Percentiles rank a stretch among this genome's conserved stretches.
phyloP scores from a whole-genome alignment of 2,329 filamentous ascomycete genomes.

The Pyrenochaeta sp. region DNA sequence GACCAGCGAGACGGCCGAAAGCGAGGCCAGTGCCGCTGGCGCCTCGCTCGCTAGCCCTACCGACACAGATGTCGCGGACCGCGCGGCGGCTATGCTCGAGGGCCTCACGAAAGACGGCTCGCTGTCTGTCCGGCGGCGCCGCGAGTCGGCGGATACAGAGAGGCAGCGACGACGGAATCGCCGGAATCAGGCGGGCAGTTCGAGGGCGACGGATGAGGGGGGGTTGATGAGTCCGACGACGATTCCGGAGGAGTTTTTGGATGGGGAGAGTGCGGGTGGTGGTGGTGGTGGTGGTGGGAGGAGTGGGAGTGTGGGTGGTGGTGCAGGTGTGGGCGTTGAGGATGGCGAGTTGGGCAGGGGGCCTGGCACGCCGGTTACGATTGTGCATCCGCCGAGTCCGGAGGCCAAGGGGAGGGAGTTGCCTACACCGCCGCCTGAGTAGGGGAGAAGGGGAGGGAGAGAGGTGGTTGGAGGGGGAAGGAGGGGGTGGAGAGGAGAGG shows the following conservation, averaged over 20 bases:
- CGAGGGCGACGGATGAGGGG: conserved; percentile 39
- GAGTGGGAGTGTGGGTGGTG: conserved; percentile 14
- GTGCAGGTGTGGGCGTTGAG: conserved; percentile 4
- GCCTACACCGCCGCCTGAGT: conserved; percentile 41
- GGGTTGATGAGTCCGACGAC: conserved; percentile 40
- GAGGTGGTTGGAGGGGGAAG: too few species aligned
- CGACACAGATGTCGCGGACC: conserved; percentile 75
- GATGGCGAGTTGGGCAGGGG: conserved; percentile 9
- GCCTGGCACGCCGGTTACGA: conserved; percentile 40
- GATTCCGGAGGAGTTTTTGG: conserved; percentile 43
- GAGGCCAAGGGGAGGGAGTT: conserved; percentile 36
- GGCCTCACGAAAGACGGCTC: conserved; percentile 63
- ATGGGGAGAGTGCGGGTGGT: conserved; percentile 18
- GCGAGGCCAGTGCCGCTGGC: conserved; percentile 21
- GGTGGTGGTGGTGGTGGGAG: conserved; percentile 8
- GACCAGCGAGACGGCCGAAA: conserved; percentile 41
- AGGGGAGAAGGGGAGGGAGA: background rate
- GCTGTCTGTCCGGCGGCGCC: conserved; percentile 66
- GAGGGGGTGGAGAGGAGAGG: too few species aligned
- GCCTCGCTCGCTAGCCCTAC: conserved; percentile 1
- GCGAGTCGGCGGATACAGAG: conserved; percentile 83
- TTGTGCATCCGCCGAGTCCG: conserved; percentile 49
- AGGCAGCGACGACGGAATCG: conserved; percentile 72
- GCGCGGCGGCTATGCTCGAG: conserved; percentile 83
- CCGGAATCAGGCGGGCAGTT: conserved; percentile 42